Evolutionary conservation across 2,329 filamentous ascomycete species (phyloP), one percentile per base, ranked within the genome.

Genomic region (Ceratocystis alfenasii): DNA sequence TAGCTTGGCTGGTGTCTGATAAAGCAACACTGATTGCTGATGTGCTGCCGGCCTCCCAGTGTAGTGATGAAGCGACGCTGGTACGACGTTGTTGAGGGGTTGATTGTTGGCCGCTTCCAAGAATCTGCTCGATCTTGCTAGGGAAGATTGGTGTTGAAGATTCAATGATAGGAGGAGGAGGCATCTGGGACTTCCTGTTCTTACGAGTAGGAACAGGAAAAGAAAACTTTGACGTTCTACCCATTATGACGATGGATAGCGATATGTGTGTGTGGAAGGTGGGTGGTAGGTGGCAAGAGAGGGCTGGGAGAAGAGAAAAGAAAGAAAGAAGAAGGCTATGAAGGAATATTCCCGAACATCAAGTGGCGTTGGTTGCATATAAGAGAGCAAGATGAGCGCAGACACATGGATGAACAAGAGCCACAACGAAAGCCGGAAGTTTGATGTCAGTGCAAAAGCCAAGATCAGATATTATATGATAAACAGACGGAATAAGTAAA

Each of bases 151-250:
- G 59, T 46, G 55, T 59, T 60, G 63, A 61, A 20, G 33, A 15
- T 45, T 66, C 63, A 25, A 53, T 59, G 10, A 53, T 57, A 17
- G 64, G 44, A 61, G 28, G 28, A 28, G 64, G 41, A 25, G 50
- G 53, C 30, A 67, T 65, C 57, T 65, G 66, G 59, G 63, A 67
- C 50, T 63, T 65, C 44, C 66, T 64, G 41, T 65, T 65, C 61
- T 50, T 65, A 41, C 66, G 66, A 63, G 48, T 63, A 22, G 66
- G 66, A 48, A 67, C 59, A 60, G 66, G 66, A 53, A 67, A 67
- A 25, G 66, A 67, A 63, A 67, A 67, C 66, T 67, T 67, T 65
- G 66, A 67, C 30, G 60, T 67, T 2, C 66, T 63, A 36, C 66
- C 66, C 66, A 67, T 67, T 48, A 33, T 65, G 60, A 61, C 45